Evolutionary conservation across 495 filamentous ascomycete species (phyloP).

Genomic region (Hypoxylon trugodes): DNA sequence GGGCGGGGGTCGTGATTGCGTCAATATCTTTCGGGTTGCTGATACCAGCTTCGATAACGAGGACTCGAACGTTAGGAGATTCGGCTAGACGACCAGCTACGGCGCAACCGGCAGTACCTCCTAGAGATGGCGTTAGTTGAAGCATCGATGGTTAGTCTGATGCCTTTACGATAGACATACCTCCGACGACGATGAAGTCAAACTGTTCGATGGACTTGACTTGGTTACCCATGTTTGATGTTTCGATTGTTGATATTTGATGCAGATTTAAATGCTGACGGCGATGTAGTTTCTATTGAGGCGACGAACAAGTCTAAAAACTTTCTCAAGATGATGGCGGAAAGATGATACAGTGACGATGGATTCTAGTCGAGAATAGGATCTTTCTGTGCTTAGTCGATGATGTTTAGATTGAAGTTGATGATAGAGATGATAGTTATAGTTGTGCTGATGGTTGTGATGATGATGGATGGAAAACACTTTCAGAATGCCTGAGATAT

Average conservation of each 20-base stretch:
- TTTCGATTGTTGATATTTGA: background rate
- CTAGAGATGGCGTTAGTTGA: constrained; percentile 33
- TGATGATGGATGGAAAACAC: constrained; percentile 8
- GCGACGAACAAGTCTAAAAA: background rate
- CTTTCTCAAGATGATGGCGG: background rate
- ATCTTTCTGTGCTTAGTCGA: background rate
- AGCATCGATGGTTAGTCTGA: background rate
- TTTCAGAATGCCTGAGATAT: background rate
- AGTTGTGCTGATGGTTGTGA: constrained; percentile 4
- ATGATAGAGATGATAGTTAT: no score
- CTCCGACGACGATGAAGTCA: constrained; percentile 38
- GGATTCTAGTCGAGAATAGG: background rate
- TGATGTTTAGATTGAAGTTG: no score
- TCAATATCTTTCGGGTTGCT: constrained; percentile 65
- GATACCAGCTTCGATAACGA: constrained; percentile 66
- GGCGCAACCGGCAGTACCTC: constrained; percentile 66
- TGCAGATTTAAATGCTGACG: background rate
- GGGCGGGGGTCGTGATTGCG: constrained; percentile 62
- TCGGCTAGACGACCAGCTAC: constrained; percentile 68
- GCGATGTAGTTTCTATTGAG: background rate
- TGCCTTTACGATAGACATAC: background rate
- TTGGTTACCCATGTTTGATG: constrained; percentile 24
- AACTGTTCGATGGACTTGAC: constrained; percentile 29
- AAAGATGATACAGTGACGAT: background rate
- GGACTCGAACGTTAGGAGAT: constrained; percentile 58